Evolutionary conservation across 768 basidiomycete genomes (phyloP).

Genomic region (Leccinum uliginosum): DNA sequence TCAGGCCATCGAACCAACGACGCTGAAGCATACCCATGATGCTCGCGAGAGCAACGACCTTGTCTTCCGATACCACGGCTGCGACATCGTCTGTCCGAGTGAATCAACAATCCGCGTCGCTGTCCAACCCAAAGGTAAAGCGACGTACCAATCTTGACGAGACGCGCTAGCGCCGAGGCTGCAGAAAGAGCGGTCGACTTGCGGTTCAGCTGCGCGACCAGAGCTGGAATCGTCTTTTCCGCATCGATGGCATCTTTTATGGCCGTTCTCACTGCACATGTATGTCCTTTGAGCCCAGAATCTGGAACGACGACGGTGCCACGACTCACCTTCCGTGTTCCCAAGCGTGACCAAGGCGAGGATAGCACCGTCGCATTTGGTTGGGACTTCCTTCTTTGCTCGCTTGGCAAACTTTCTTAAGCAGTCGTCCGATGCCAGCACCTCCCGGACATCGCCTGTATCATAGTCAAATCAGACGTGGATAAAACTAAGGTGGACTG

Average conservation of each 20-base stretch:
- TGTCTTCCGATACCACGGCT: constrained; percentile 1
- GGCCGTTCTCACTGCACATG: background rate
- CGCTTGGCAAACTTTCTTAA: constrained; percentile 15
- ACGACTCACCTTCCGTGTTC: constrained; percentile 4
- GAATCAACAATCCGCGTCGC: background rate
- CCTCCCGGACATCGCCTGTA: constrained; percentile 8
- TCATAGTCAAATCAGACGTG: background rate
- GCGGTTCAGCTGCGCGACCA: constrained; percentile 14
- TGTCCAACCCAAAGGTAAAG: background rate
- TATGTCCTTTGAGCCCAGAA: background rate
- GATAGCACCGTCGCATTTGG: constrained; percentile 17
- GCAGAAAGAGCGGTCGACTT: constrained; percentile 19
- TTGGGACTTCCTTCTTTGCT: constrained; percentile 2
- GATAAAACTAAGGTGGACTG: background rate
- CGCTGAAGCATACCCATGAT: constrained; percentile 22
- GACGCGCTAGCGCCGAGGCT: constrained; percentile 14
- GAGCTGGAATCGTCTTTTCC: constrained; percentile 11
- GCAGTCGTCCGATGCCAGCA: constrained; percentile 5
- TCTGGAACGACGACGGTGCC: background rate
- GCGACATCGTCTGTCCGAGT: constrained; percentile 16
- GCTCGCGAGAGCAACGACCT: background rate
- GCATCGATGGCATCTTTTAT: constrained; percentile 15
- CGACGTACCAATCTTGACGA: constrained; percentile 19
- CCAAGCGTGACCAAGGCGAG: constrained; percentile 16
- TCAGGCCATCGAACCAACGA: constrained; percentile 27